These are phyloP conservation scores for Saccharomyces pastorianus DNA, from an alignment of 1,139 yeast genomes.

Conservation along the genomic window DNA sequence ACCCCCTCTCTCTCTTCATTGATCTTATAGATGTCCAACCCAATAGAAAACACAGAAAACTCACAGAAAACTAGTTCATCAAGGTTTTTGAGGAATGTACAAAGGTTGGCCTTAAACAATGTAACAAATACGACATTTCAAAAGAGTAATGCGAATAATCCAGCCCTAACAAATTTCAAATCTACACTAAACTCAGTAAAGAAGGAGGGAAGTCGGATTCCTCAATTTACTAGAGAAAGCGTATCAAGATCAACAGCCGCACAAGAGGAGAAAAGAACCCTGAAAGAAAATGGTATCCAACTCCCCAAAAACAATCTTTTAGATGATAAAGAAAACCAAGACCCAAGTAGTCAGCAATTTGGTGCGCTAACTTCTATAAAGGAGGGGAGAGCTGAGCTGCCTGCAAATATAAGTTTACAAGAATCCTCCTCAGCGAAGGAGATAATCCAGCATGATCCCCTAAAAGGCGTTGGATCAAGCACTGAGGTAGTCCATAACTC, in stretches of 20 bases:
- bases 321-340: slow-evolving; percentile 23
- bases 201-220: slow-evolving; percentile 14
- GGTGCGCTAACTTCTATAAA: slow-evolving; percentile 4
- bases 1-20: neutral
- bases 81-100: slow-evolving; percentile 23
- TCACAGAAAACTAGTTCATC: slow-evolving; percentile 21
- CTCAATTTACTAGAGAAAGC: slow-evolving; percentile 13
- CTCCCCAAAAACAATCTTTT: neutral
- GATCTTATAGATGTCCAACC: neutral
- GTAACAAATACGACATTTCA: slow-evolving; percentile 29
- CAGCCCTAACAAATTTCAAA: slow-evolving; percentile 16
- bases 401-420: neutral
- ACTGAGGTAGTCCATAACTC: slow-evolving; percentile 2
- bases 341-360: slow-evolving; percentile 12
- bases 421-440: neutral
- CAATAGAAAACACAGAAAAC: slow-evolving; percentile 13
- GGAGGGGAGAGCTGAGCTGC: neutral
- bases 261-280: neutral
- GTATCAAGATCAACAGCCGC: slow-evolving; percentile 4
- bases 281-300: neutral
- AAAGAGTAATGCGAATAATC: slow-evolving; percentile 16
- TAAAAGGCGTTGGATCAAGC: slow-evolving; percentile 2
- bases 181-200: slow-evolving; percentile 12
- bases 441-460: neutral
- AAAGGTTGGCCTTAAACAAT: slow-evolving; percentile 28